phyloP scores from a whole-genome alignment of 441 rosid species.

The Brassica balearica region DNA sequence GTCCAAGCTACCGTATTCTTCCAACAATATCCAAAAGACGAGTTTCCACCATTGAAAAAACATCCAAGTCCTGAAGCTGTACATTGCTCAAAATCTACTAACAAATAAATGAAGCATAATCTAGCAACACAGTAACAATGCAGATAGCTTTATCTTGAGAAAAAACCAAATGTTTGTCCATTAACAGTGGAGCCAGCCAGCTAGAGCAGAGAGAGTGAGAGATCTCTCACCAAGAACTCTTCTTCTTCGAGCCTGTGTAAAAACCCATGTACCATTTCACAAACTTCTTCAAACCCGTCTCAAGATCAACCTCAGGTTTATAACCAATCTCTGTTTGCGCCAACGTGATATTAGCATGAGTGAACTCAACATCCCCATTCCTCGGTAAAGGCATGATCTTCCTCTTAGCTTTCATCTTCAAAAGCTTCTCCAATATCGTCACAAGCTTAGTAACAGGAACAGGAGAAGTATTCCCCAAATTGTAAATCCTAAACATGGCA shows the following conservation, averaged over 20 bases:
- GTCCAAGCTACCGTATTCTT: slow-evolving; percentile 34
- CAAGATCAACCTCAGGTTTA: slow-evolving; percentile 69
- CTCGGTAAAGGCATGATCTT: slow-evolving; percentile 68
- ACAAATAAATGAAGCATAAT: slow-evolving; percentile 44
- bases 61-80: slow-evolving; percentile 30
- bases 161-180: slow-evolving; percentile 16
- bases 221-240: slow-evolving; percentile 48
- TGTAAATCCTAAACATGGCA: slow-evolving; percentile 67
- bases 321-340: slow-evolving; percentile 71
- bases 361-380: slow-evolving; percentile 82
- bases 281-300: slow-evolving; percentile 75
- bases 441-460: slow-evolving; percentile 73
- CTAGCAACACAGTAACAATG: slow-evolving; percentile 41
- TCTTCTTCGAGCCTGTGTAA: slow-evolving; percentile 56
- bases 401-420: slow-evolving; percentile 73
- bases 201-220: background rate
- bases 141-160: slow-evolving; percentile 33
- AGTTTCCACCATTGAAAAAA: slow-evolving; percentile 16
- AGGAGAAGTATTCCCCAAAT: slow-evolving; percentile 83
- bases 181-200: slow-evolving; percentile 2
- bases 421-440: slow-evolving; percentile 65
- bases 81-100: slow-evolving; percentile 44
- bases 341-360: slow-evolving; percentile 73
- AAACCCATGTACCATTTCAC: slow-evolving; percentile 72
- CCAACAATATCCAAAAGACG: slow-evolving; percentile 5